Conservation (phyloP, 1,139 yeast genomes). For the Hansenula anomala region DNA sequence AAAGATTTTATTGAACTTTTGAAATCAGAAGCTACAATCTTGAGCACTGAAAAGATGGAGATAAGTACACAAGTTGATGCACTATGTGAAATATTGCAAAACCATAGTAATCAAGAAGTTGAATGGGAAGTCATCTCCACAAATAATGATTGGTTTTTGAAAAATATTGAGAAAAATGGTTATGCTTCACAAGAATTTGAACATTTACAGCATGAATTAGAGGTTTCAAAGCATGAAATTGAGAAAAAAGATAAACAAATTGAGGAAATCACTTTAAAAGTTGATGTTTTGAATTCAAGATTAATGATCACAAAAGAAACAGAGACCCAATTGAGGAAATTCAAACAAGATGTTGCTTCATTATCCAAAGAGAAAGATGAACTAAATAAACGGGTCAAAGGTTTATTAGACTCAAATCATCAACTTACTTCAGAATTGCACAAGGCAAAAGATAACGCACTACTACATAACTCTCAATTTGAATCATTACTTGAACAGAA, state of each 20-base stretch:
- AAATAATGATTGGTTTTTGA: background rate
- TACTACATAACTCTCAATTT: conserved; percentile 15
- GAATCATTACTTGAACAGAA: conserved; percentile 15
- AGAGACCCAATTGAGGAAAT: conserved; percentile 8
- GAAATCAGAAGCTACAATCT: too few relatives aligned
- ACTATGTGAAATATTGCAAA: background rate
- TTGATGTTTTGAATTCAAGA: conserved; percentile 37
- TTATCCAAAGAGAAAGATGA: conserved; percentile 4
- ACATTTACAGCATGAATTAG: background rate
- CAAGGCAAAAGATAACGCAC: conserved; percentile 11
- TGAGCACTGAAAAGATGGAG: too few relatives aligned
- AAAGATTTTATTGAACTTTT: too few relatives aligned
- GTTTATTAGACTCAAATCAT: conserved; percentile 4
- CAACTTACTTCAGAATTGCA: conserved; percentile 6
- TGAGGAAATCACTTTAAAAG: conserved; percentile 32
- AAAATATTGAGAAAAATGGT: background rate
- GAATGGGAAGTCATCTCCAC: background rate
- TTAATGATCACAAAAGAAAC: conserved; percentile 22
- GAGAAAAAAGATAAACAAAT: conserved; percentile 7
- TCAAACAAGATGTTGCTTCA: conserved; percentile 5
- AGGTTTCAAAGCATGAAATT: background rate
- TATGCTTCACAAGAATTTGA: too few relatives aligned
- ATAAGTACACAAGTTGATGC: too few relatives aligned
- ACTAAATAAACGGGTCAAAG: conserved; percentile 3
- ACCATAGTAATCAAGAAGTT: background rate